phyloP scores from a whole-genome alignment of 202 grass and related monocot genomes.

The Dendrocalamus latiflorus region DNA sequence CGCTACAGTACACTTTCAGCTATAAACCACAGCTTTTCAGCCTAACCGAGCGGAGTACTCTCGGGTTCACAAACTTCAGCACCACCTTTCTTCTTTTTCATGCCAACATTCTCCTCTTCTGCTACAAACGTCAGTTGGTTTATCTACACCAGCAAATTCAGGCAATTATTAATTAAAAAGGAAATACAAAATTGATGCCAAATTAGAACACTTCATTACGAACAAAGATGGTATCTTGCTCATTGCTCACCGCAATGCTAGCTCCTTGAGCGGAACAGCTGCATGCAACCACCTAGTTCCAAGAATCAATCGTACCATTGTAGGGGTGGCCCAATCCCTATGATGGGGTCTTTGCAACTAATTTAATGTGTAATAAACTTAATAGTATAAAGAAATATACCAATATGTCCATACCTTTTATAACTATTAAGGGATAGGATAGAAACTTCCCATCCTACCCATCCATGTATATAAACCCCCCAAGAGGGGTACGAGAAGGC shows the following conservation, averaged over 20 bases:
- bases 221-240: conserved; percentile 8
- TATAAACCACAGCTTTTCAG: too few relatives aligned
- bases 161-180: neutral
- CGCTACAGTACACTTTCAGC: too few relatives aligned
- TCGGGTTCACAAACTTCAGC: neutral
- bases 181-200: neutral
- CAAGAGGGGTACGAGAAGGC: too few relatives aligned
- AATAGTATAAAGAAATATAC: too few relatives aligned
- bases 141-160: conserved; percentile 6
- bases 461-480: too few relatives aligned
- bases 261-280: neutral
- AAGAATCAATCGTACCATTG: neutral
- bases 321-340: too few relatives aligned
- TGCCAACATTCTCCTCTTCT: neutral
- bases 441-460: too few relatives aligned
- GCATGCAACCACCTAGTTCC: neutral
- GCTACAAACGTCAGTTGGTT: neutral
- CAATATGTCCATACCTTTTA: too few relatives aligned
- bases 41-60: too few relatives aligned
- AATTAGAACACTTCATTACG: neutral
- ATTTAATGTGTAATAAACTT: too few relatives aligned
- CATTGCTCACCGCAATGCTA: neutral
- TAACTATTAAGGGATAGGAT: too few relatives aligned
- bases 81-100: neutral
- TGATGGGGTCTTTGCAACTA: too few relatives aligned